Conservation (phyloP, 768 basidiomycete species). For the Tricholoma sp. region DNA sequence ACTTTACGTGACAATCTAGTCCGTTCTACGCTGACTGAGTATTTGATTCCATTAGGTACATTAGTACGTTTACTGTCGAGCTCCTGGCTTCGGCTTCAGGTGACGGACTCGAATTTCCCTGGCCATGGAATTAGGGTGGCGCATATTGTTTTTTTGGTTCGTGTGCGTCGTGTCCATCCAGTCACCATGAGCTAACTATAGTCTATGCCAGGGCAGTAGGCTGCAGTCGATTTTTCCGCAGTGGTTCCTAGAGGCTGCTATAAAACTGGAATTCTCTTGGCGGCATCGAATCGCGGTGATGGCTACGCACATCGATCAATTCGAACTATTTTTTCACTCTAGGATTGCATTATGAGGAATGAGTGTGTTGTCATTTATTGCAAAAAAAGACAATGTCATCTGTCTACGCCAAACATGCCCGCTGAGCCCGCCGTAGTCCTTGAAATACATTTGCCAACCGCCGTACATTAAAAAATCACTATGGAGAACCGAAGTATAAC, state of each 20-base stretch:
- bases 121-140: background rate
- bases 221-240: background rate
- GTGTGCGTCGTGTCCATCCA: too few species aligned
- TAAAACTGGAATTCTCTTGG: background rate
- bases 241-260: too few species aligned
- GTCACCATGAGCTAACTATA: background rate
- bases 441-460: background rate
- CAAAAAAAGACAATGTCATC: too few species aligned
- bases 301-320: background rate
- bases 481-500: background rate
- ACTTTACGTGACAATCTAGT: too few species aligned
- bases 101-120: background rate
- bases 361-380: too few species aligned
- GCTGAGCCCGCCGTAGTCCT: background rate
- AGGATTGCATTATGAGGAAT: background rate
- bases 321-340: background rate
- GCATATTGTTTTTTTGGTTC: background rate
- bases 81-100: background rate
- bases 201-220: background rate
- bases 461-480: constrained; percentile 1
- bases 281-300: too few species aligned
- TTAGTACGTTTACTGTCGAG: background rate
- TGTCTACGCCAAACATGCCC: background rate
- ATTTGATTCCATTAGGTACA: too few species aligned
- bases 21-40: too few species aligned